A percentile compares a stretch with the other conserved stretches of the same genome.
These are phyloP conservation scores for Cryptococcus neoformans DNA, from an alignment of 1,284 basidiomycete species.

Conservation along the genomic window DNA sequence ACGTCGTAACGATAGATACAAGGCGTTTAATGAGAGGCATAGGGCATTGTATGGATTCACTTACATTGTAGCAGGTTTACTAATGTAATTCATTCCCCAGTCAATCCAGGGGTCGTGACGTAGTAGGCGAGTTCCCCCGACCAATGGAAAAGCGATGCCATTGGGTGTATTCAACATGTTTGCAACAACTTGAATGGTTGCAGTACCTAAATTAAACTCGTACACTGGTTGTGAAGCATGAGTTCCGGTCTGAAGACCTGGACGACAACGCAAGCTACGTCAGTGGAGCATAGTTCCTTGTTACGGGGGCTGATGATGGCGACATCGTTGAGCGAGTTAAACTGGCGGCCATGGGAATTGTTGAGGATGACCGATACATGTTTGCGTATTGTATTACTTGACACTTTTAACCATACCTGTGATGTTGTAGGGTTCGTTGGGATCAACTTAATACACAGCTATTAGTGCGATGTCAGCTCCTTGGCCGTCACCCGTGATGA, in stretches of 20 bases:
- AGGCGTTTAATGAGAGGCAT: too few relatives aligned
- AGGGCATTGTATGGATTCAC: background rate
- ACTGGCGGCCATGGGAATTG: constrained; percentile 69
- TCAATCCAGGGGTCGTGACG: constrained; percentile 30
- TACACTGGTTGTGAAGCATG: constrained; percentile 66
- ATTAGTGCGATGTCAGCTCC: constrained; percentile 58
- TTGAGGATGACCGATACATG: constrained; percentile 55
- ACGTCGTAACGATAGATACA: background rate
- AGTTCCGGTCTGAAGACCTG: constrained; percentile 46
- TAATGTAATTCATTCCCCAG: constrained; percentile 16
- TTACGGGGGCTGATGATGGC: constrained; percentile 57
- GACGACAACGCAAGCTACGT: constrained; percentile 22
- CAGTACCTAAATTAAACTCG: constrained; percentile 62
- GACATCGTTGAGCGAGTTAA: constrained; percentile 74
- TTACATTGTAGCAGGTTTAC: constrained; percentile 25
- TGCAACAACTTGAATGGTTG: constrained; percentile 63
- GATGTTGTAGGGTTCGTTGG: constrained; percentile 59
- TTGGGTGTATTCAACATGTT: constrained; percentile 57
- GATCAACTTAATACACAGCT: constrained; percentile 64
- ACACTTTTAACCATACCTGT: constrained; percentile 43
- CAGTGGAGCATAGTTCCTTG: background rate
- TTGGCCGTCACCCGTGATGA: constrained; percentile 66
- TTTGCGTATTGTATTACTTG: background rate
- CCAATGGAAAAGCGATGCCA: constrained; percentile 22
- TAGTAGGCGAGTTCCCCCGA: constrained; percentile 23